Conservation (phyloP, 345 rosid genomes). For the Streptanthus diversifolius region DNA sequence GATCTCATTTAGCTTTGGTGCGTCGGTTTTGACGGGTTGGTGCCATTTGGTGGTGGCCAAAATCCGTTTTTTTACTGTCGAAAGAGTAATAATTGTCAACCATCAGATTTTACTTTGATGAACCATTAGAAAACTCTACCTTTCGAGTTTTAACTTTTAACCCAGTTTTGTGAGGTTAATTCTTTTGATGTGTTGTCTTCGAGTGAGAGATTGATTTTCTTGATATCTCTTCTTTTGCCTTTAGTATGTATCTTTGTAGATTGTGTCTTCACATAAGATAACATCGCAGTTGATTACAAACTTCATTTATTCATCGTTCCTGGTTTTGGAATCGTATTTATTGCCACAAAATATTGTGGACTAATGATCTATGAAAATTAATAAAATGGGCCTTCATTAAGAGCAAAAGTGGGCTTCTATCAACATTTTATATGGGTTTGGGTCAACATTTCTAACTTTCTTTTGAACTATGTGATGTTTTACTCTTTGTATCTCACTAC, state of each 20-base stretch:
- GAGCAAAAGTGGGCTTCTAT: not conserved
- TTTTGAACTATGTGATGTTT: not conserved
- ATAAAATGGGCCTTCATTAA: not conserved
- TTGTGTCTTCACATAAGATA: not conserved
- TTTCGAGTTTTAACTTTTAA: not conserved
- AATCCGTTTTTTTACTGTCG: not conserved
- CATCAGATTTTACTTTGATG: not conserved
- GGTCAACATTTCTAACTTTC: not conserved
- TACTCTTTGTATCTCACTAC: too few species aligned
- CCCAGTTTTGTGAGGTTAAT: too few species aligned
- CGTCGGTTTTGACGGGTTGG: constrained; percentile 25
- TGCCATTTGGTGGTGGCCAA: constrained; percentile 11
- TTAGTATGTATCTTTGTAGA: not conserved
- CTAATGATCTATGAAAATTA: not conserved
- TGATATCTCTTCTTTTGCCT: not conserved
- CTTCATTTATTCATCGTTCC: not conserved
- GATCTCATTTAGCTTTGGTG: constrained; percentile 6
- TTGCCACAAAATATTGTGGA: not conserved
- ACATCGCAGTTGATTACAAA: not conserved
- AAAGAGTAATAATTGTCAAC: not conserved
- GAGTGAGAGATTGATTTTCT: not conserved
- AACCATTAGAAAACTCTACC: not conserved
- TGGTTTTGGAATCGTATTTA: not conserved
- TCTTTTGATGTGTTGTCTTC: not conserved
- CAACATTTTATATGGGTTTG: not conserved